Percentiles rank a stretch among this genome's conserved stretches.
Conservation (phyloP, 768 basidiomycete species). For the Leccinellum luteum region DNA sequence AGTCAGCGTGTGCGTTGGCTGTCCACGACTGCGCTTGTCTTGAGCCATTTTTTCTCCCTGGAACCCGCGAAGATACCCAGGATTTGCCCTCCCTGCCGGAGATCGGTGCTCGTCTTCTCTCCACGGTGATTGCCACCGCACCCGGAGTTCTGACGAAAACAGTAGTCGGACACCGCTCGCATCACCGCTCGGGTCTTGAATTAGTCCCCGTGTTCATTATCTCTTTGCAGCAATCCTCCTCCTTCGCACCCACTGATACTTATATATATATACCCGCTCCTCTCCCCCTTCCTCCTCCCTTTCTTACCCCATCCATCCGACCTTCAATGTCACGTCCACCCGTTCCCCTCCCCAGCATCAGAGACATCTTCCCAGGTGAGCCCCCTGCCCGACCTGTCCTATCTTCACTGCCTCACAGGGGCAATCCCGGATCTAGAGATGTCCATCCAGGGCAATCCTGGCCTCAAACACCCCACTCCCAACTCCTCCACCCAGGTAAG, state of each 20-base stretch:
- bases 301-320: neutral
- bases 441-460: constrained; percentile 13
- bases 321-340: constrained; percentile 23
- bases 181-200: constrained; percentile 23
- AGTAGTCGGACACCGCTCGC: constrained; percentile 3
- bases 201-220: constrained; percentile 19
- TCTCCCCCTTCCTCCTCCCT: neutral
- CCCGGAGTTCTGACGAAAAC: constrained; percentile 4
- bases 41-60: neutral
- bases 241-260: constrained; percentile 1
- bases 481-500: constrained; percentile 7
- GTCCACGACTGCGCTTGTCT: neutral
- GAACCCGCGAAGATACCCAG: constrained; percentile 21
- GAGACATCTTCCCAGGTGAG: constrained; percentile 56
- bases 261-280: constrained; percentile 13
- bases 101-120: constrained; percentile 13
- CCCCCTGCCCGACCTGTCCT: neutral
- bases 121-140: constrained; percentile 27
- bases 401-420: constrained; percentile 7
- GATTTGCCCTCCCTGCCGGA: constrained; percentile 23
- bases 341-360: constrained; percentile 46
- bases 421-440: constrained; percentile 16
- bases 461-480: constrained; percentile 1
- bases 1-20: neutral
- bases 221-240: constrained; percentile 9